These are phyloP conservation scores for Penicillium sclerotiorum DNA, from an alignment of 2,329 filamentous ascomycete genomes.

Conservation along the genomic window DNA sequence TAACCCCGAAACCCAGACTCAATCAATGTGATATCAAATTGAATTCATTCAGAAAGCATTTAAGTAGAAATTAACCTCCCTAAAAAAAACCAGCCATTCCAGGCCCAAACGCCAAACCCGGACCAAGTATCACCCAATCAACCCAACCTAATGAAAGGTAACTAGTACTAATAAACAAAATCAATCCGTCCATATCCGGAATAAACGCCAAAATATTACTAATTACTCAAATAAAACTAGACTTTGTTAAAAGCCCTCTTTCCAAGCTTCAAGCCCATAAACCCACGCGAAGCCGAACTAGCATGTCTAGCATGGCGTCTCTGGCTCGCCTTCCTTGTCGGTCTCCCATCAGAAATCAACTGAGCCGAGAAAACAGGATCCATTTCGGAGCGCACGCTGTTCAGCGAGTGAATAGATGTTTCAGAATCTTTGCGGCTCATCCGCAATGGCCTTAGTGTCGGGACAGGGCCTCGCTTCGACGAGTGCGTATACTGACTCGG, in stretches of 20 bases:
- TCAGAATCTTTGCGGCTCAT: constrained; percentile 33
- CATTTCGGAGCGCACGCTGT: constrained; percentile 33
- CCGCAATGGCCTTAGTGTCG: too few relatives aligned
- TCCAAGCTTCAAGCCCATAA: constrained; percentile 29
- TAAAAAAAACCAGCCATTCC: too few relatives aligned
- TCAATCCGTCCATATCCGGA: too few relatives aligned
- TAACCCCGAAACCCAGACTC: too few relatives aligned
- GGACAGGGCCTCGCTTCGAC: constrained; percentile 20
- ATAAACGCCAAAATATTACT: constrained; percentile 3
- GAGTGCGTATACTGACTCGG: constrained; percentile 20
- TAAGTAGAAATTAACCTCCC: too few relatives aligned
- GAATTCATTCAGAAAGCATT: too few relatives aligned
- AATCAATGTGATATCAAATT: too few relatives aligned
- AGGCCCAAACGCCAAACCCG: too few relatives aligned
- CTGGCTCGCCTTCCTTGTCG: constrained; percentile 17
- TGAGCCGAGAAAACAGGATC: constrained; percentile 11
- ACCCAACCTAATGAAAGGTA: too few relatives aligned
- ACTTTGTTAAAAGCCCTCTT: constrained; percentile 20
- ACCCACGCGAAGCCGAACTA: constrained; percentile 20
- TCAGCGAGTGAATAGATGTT: constrained; percentile 27
- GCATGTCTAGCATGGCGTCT: constrained; percentile 21
- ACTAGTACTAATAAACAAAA: too few relatives aligned
- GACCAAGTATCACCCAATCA: too few relatives aligned
- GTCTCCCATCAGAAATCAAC: constrained; percentile 5
- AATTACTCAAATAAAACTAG: too few relatives aligned